Conservation (phyloP, 1,284 basidiomycete species). For the Cryptococcus sp. region DNA sequence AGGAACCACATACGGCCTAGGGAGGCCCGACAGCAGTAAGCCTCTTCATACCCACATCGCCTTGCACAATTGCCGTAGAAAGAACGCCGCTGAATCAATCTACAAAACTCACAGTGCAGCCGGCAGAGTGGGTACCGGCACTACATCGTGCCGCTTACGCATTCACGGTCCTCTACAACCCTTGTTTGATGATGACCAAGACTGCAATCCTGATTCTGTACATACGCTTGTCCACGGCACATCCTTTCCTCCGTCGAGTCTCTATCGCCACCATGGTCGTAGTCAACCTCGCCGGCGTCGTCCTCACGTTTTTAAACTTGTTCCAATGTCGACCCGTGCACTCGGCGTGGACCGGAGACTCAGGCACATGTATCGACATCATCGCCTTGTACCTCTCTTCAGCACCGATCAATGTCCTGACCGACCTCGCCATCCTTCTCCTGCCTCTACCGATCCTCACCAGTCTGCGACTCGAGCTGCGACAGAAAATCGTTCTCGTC, state of each 20-base stretch:
- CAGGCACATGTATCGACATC: conserved; percentile 43
- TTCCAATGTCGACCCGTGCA: conserved; percentile 49
- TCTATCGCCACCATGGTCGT: conserved; percentile 41
- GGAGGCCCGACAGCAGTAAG: conserved; percentile 38
- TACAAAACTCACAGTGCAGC: conserved; percentile 8
- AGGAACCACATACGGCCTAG: conserved; percentile 42
- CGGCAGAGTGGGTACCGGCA: conserved; percentile 19
- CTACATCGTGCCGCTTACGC: conserved; percentile 42
- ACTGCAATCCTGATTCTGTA: conserved; percentile 50
- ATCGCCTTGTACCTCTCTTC: conserved; percentile 49
- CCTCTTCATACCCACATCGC: neutral
- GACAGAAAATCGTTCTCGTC: conserved; percentile 49
- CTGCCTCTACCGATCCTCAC: conserved; percentile 52
- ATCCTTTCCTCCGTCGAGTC: conserved; percentile 45
- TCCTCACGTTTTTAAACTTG: conserved; percentile 49
- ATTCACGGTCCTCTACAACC: conserved; percentile 51
- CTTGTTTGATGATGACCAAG: conserved; percentile 49
- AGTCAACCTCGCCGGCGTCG: conserved; percentile 45
- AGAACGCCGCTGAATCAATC: neutral
- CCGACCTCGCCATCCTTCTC: conserved; percentile 50
- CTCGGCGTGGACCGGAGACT: conserved; percentile 33
- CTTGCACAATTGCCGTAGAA: neutral
- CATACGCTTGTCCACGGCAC: conserved; percentile 49
- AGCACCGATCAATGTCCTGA: conserved; percentile 51
- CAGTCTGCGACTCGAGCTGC: conserved; percentile 45